Evolutionary conservation across 208 protist species (phyloP), one percentile per base, ranked within the genome.

Genomic region (Novymonas esmeraldas): DNA sequence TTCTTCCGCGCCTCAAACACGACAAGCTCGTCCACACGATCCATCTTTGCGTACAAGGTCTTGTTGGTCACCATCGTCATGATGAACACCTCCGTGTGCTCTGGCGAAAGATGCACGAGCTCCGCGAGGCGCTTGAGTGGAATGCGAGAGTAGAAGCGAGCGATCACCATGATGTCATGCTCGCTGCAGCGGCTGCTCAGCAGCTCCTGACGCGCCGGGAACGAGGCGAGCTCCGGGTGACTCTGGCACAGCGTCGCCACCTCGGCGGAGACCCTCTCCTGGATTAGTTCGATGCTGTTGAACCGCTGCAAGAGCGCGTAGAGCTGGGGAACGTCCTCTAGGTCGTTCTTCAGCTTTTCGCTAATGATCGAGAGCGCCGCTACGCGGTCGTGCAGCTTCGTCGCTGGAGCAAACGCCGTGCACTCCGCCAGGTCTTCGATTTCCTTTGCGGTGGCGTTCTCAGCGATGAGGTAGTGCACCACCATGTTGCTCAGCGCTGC

Each of bases 91-190:
- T 99, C 96, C n/a, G 91, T 89, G 80, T 97, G 85, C 58, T 88
- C 80, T 24, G 78, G 68, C 10, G 85, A 79, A 28, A 98, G 83
- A 20, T 95, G 85, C 7, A 99, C 87, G 5, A 99, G 80, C 77
- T 93, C 64, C 6, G 89, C 80, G 13, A 99, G 84, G 57, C 97
- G 93, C 31, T 65, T 59, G 0, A 97, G 82, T n/a, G 80, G 81
- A 51, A 99, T 96, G 26, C 96, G 95, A 9, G 79, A 83, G 87
- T 99, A 99, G 77, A 98, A 99, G 49, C 89, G 85, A 20, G 95
- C 76, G 48, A 98, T 88, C 3, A 98, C 94, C 39, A 97, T 77
- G 31, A 99, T 82, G 72, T 99, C 98, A 73, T 98, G 95, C 74
- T 98, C 98, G 45, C 95, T 96, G 73, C 98, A 95, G 65, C 97